Conservation (phyloP, 208 protist species). For the Trypanosoma platydactyli region DNA sequence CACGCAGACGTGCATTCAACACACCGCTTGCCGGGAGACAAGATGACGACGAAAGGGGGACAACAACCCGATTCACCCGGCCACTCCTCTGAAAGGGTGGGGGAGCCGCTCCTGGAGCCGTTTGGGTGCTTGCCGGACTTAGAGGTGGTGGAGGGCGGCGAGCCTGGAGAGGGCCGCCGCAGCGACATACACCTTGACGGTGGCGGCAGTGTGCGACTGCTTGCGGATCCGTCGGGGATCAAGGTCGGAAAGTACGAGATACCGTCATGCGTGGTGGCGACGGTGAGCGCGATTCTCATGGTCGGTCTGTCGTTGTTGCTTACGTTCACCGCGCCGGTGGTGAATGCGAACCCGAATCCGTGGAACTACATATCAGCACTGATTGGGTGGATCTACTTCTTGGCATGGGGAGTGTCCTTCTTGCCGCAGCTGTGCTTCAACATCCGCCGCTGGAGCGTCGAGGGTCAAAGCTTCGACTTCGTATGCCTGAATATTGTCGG, state of each 20-base stretch:
- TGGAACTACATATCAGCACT: constrained; percentile 42
- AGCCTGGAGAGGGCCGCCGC: too few relatives aligned
- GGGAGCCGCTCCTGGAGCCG: too few relatives aligned
- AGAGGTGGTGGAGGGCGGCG: too few relatives aligned
- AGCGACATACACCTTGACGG: too few relatives aligned
- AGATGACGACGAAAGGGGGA: too few relatives aligned
- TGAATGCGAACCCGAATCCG: constrained; percentile 20
- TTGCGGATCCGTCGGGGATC: constrained; percentile 16
- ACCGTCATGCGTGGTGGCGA: constrained; percentile 1
- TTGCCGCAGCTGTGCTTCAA: constrained; percentile 70
- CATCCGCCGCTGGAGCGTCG: constrained; percentile 43
- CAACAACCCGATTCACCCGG: too few relatives aligned
- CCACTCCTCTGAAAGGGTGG: too few relatives aligned
- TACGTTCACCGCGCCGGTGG: constrained; percentile 19
- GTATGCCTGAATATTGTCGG: constrained; percentile 61
- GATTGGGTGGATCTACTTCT: constrained; percentile 73
- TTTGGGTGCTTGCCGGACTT: too few relatives aligned
- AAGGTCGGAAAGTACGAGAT: constrained; percentile 4
- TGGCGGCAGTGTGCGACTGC: too few relatives aligned
- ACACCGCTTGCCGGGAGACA: too few relatives aligned
- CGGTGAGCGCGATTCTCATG: not conserved
- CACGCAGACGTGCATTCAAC: too few relatives aligned
- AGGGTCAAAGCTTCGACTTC: constrained; percentile 73
- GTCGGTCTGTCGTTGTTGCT: constrained; percentile 11
- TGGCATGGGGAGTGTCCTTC: constrained; percentile 68